Evolutionary conservation across 345 rosid species (phyloP).

Genomic region (Populus deltoides): DNA sequence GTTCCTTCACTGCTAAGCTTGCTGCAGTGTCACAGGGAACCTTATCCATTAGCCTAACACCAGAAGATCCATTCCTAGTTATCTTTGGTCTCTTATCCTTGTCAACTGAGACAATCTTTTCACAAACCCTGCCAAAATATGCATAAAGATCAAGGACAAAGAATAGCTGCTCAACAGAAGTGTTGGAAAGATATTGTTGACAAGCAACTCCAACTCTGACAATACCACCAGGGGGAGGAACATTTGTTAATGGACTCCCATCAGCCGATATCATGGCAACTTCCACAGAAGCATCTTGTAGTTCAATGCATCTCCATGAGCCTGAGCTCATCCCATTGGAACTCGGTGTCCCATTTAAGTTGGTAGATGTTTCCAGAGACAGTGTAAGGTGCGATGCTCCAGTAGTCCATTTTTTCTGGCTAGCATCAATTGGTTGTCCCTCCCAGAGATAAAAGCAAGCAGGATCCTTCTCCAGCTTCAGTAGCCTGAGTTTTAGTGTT

Average conservation of each 20-base stretch:
- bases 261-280: slow-evolving; percentile 94
- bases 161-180: slow-evolving; percentile 95
- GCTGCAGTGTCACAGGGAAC: slow-evolving; percentile 97
- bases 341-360: slow-evolving; percentile 31
- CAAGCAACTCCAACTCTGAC: slow-evolving; percentile 86
- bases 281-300: slow-evolving; percentile 61
- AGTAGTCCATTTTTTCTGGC: slow-evolving; percentile 87
- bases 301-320: slow-evolving; percentile 81
- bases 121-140: slow-evolving; percentile 73
- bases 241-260: slow-evolving; percentile 64
- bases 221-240: slow-evolving; percentile 98
- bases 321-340: slow-evolving; percentile 40
- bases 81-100: slow-evolving; percentile 48
- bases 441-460: slow-evolving; percentile 92
- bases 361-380: slow-evolving; percentile 66
- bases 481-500: slow-evolving; percentile 57
- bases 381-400: slow-evolving; percentile 65
- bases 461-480: slow-evolving; percentile 93
- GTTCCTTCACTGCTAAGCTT: slow-evolving; percentile 60
- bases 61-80: slow-evolving; percentile 31
- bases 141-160: slow-evolving; percentile 85
- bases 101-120: slow-evolving; percentile 69
- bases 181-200: slow-evolving; percentile 73
- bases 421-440: slow-evolving; percentile 90
- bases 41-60: slow-evolving; percentile 68